Conservation (phyloP, 2,329 filamentous ascomycete genomes). For the Sarocladiaceae sp. region DNA sequence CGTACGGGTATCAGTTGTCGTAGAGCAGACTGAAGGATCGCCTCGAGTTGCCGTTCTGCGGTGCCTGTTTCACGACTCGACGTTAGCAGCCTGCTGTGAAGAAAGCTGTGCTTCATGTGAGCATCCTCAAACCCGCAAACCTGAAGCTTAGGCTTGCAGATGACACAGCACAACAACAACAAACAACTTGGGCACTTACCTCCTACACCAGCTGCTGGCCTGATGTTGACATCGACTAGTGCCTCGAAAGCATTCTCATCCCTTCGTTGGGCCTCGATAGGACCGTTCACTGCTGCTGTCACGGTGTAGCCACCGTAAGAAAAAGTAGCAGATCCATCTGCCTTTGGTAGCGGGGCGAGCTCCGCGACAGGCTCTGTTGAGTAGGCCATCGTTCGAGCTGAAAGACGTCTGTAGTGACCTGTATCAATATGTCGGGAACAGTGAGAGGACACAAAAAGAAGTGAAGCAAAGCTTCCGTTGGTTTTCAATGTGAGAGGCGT, state of each 20-base stretch:
- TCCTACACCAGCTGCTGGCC: slow-evolving; percentile 80
- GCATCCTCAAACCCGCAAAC: background rate
- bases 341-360: slow-evolving; percentile 59
- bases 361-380: slow-evolving; percentile 45
- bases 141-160: background rate
- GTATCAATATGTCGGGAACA: background rate
- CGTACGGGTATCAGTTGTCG: slow-evolving; percentile 71
- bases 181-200: slow-evolving; percentile 44
- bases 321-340: slow-evolving; percentile 78
- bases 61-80: slow-evolving; percentile 46
- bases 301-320: slow-evolving; percentile 74
- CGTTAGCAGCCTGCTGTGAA: slow-evolving; percentile 11
- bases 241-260: slow-evolving; percentile 93
- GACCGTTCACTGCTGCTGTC: slow-evolving; percentile 84
- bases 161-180: background rate
- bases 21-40: slow-evolving; percentile 66
- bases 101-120: slow-evolving; percentile 10
- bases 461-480: background rate
- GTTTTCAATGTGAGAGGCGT: background rate
- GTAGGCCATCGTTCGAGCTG: slow-evolving; percentile 35
- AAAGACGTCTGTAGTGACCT: background rate
- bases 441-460: background rate
- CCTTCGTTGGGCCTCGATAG: slow-evolving; percentile 81
- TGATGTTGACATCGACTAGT: slow-evolving; percentile 81
- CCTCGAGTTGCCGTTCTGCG: slow-evolving; percentile 78